Evolutionary conservation across 257 asterid genomes (phyloP).

Genomic region (Solanum megistacrolobum): DNA sequence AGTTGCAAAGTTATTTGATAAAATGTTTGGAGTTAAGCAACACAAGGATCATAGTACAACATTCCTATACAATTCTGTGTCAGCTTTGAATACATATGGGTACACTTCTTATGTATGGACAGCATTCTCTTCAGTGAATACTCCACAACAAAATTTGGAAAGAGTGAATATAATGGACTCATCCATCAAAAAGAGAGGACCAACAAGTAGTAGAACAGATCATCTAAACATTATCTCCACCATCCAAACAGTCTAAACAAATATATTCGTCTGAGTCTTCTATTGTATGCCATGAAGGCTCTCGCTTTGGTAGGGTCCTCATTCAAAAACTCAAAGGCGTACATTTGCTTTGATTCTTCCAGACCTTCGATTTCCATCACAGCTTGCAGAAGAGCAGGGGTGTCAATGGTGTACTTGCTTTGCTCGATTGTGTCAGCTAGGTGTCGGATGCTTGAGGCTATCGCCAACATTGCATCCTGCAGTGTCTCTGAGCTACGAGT

Average conservation of each 20-base stretch:
- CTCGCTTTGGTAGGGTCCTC: not conserved
- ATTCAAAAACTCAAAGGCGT: not conserved
- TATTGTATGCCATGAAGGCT: not conserved
- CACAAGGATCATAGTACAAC: not conserved
- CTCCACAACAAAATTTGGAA: not conserved
- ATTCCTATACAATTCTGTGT: constrained; percentile 1
- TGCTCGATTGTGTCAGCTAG: not conserved
- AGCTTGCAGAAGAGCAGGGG: not conserved
- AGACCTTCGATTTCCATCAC: not conserved
- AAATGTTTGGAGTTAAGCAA: not conserved
- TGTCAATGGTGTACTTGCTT: not conserved
- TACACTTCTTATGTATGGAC: not conserved
- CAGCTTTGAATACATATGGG: not conserved
- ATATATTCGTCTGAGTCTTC: not conserved
- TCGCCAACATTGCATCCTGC: not conserved
- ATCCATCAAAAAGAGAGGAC: not conserved
- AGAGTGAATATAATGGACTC: not conserved
- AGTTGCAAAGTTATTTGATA: not conserved
- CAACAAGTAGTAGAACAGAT: not conserved
- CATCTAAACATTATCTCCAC: not conserved
- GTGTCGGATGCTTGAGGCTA: not conserved
- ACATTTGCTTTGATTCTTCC: constrained; percentile 1
- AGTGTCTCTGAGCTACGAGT: not conserved
- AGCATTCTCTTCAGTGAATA: not conserved
- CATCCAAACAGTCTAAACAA: not conserved